Base-by-base conservation (phyloP, 192 early-diverging fungal genomes). In the Radiomyces spectabilis region DNA sequence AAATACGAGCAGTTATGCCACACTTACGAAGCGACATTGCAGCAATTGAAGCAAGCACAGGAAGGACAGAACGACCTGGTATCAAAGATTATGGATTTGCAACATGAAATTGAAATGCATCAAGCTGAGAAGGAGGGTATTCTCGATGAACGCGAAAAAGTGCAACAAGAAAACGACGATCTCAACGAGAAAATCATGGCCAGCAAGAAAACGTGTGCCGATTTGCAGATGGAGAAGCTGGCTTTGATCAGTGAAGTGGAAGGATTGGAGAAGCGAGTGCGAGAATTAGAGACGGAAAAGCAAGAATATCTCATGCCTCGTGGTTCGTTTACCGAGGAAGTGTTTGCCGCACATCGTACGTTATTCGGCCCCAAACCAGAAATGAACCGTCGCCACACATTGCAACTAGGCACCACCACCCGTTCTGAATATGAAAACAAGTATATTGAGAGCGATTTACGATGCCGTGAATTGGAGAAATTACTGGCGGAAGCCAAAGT, bases 401-500 rank as follows among this genome's bases (percentile, higher is more conserved):
- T 53, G 4, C 38, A 61, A 15, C 22, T 51, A 0, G 24, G 37
- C 4, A 41, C 16, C 6, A 44, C 22, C 4, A 35, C 3, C 21
- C 22, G 32, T 4, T 40, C 29, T 27, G 57, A 67, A 31, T 67
- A 55, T 48, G 15, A 56, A 34, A 19, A 30, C 0, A 62, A 62
- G 18, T 57, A 44, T 22, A 54, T 62, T 2, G 59, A 68, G 8
- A 57, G 50, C 13, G 66, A 68, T 37, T 30, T 63, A 5, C 61
- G 67, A 1, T 69, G 67, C 31, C 54, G 67, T 2, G 67, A 69
- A 41, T 25, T 69, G 4, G 67, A 69, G 15, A 62, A 69, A 24
- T 26, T 63, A 22, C 27, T 69, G 15, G 67, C 67, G 9, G 67
- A 69, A 33, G 52, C 67, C 21, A 69, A 69, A 29, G 49, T 69